Conservation (phyloP, 257 asterid genomes). For the Phtheirospermum japonicum region DNA sequence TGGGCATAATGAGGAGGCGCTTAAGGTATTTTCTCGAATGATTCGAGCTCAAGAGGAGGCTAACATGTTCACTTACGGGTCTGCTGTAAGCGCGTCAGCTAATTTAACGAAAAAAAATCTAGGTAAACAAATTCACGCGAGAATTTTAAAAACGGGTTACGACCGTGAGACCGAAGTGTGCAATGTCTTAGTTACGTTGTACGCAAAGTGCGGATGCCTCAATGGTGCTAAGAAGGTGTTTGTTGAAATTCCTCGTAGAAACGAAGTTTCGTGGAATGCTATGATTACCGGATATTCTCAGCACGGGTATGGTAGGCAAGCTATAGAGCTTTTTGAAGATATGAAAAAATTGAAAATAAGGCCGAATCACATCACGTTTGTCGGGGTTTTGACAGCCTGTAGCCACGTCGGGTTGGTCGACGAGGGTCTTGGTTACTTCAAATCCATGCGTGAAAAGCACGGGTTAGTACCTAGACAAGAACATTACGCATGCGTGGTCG, state of each 20-base stretch:
- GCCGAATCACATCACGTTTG: conserved; percentile 70
- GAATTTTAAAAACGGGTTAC: conserved; percentile 58
- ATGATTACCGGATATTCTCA: conserved; percentile 89
- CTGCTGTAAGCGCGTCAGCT: conserved; percentile 84
- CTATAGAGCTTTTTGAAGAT: conserved; percentile 65
- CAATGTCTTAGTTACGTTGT: conserved; percentile 70
- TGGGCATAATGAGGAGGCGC: conserved; percentile 67
- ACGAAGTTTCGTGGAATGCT: conserved; percentile 86
- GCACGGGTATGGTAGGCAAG: conserved; percentile 72
- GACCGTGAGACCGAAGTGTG: conserved; percentile 63
- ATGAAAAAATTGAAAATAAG: conserved; percentile 50
- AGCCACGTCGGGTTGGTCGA: conserved; percentile 87
- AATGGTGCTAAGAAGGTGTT: conserved; percentile 58
- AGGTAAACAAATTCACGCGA: conserved; percentile 71
- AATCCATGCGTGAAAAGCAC: conserved; percentile 58
- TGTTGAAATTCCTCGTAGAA: conserved; percentile 55
- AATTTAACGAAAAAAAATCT: conserved; percentile 58
- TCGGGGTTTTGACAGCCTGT: conserved; percentile 85
- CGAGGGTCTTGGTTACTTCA: conserved; percentile 68
- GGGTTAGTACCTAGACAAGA: conserved; percentile 63
- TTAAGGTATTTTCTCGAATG: conserved; percentile 38
- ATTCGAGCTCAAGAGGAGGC: conserved; percentile 61
- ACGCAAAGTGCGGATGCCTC: conserved; percentile 82
- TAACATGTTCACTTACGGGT: conserved; percentile 75
- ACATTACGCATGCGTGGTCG: conserved; percentile 83